Evolutionary conservation across 2,329 filamentous ascomycete species (phyloP).

Genomic region (Bipolaris sorokiniana): DNA sequence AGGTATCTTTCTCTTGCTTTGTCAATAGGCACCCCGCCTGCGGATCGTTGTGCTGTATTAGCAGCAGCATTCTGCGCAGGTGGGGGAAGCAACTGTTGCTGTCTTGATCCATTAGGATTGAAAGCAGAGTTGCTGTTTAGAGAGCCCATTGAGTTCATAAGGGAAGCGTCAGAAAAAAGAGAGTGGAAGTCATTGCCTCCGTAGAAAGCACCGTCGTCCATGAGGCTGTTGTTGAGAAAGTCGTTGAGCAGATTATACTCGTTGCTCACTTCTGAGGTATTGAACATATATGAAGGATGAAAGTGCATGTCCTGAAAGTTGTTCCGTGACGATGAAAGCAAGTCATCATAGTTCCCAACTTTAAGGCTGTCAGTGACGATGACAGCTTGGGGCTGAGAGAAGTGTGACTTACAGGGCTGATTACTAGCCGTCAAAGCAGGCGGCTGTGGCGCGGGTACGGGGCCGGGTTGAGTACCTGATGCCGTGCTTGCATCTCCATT

Average conservation of each 20-base stretch:
- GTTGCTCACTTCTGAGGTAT: constrained; percentile 89
- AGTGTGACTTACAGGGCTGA: constrained; percentile 73
- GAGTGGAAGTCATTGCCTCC: constrained; percentile 54
- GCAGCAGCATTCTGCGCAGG: constrained; percentile 54
- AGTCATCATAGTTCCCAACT: constrained; percentile 86
- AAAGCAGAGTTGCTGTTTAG: constrained; percentile 42
- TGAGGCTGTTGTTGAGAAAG: constrained; percentile 87
- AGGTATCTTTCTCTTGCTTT: constrained; percentile 86
- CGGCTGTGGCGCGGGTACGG: constrained; percentile 70
- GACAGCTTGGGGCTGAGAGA: constrained; percentile 26
- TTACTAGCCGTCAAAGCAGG: constrained; percentile 67
- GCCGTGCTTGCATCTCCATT: constrained; percentile 52
- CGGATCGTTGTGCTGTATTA: constrained; percentile 66
- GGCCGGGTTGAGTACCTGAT: constrained; percentile 74
- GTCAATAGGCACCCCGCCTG: constrained; percentile 68
- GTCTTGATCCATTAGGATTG: constrained; percentile 55
- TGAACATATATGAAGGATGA: constrained; percentile 94
- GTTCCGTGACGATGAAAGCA: constrained; percentile 73
- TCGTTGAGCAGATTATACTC: constrained; percentile 98
- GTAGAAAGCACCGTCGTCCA: constrained; percentile 68
- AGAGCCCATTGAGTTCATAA: constrained; percentile 53
- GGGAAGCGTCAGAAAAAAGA: constrained; percentile 66
- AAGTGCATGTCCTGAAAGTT: constrained; percentile 95
- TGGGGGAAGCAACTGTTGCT: constrained; percentile 50
- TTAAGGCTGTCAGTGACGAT: constrained; percentile 37